Percentiles rank a stretch among this genome's conserved stretches.
Evolutionary conservation across 371 early-diverging fungal species (phyloP).

Genomic region (Mucor racemosus): DNA sequence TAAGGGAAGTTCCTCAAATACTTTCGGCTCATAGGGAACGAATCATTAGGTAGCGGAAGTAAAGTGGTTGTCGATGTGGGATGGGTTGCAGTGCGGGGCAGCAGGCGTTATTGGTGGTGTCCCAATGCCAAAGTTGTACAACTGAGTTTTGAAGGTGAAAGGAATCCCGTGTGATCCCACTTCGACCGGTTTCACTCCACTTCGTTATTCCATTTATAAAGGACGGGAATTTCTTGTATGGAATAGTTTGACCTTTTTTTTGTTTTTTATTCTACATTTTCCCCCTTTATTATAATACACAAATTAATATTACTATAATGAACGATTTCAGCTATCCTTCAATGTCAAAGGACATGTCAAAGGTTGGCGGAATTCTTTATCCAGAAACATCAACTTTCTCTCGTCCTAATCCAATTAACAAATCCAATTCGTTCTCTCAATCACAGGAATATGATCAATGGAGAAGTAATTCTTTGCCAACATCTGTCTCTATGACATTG

Average conservation of each 20-base stretch:
- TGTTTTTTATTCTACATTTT: constrained; percentile 5
- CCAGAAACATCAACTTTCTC: constrained; percentile 12
- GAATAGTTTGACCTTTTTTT: constrained; percentile 10
- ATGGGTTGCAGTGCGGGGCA: constrained; percentile 20
- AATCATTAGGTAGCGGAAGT: constrained; percentile 24
- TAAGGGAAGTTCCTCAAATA: constrained; percentile 12
- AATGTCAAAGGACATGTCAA: constrained; percentile 20
- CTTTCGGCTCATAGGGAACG: constrained; percentile 10
- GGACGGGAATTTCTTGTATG: constrained; percentile 25
- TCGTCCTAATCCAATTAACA: constrained; percentile 7
- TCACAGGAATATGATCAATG: constrained; percentile 22
- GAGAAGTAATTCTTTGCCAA: constrained; percentile 15
- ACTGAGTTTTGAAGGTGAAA: neutral
- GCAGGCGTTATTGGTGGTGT: constrained; percentile 18
- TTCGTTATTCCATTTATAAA: constrained; percentile 12
- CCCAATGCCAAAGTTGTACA: neutral
- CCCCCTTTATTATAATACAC: neutral
- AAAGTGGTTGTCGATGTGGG: constrained; percentile 1
- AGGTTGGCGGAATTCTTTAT: constrained; percentile 10
- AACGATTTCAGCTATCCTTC: constrained; percentile 20
- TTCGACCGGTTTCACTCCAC: constrained; percentile 17
- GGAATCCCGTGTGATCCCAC: constrained; percentile 28
- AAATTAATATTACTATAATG: constrained; percentile 3
- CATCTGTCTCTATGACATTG: neutral
- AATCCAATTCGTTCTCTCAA: constrained; percentile 8